These are phyloP conservation scores for Colletotrichum graminicola DNA, from an alignment of 2,329 filamentous ascomycete genomes.

Conservation along the genomic window DNA sequence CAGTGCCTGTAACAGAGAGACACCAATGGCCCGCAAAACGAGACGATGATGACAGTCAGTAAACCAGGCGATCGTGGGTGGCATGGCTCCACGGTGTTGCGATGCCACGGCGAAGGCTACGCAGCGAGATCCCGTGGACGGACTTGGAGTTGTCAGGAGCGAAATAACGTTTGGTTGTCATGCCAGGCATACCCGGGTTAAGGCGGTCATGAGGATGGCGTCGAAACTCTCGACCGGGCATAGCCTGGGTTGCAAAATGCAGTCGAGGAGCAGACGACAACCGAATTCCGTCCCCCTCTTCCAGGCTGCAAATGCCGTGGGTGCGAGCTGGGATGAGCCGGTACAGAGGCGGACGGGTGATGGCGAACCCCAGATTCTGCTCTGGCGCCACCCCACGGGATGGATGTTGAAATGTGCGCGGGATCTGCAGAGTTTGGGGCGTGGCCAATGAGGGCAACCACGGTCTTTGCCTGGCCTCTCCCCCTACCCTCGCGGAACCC, in stretches of 20 bases:
- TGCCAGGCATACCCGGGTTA: conserved; percentile 33
- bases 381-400: conserved; percentile 35
- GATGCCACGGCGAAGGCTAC: conserved; percentile 11
- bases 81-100: conserved; percentile 14
- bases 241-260: conserved; percentile 10
- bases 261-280: too few relatives aligned
- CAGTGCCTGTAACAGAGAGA: conserved; percentile 16
- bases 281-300: too few relatives aligned
- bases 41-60: conserved; percentile 24
- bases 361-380: conserved; percentile 29
- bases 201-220: conserved; percentile 33
- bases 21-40: conserved; percentile 9
- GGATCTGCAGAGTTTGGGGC: conserved; percentile 11
- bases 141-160: conserved; percentile 31
- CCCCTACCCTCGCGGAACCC: conserved; percentile 30
- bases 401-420: conserved; percentile 28
- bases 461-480: conserved; percentile 13
- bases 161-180: conserved; percentile 32
- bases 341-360: not conserved
- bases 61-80: conserved; percentile 25
- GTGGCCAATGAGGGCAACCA: conserved; percentile 24
- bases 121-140: conserved; percentile 8
- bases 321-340: conserved; percentile 25
- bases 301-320: not conserved
- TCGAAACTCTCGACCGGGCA: conserved; percentile 31